Evolutionary conservation across 176 grass and related monocot genomes (phyloP), one percentile per base, ranked within the genome.

Genomic region (Avena sativa): DNA sequence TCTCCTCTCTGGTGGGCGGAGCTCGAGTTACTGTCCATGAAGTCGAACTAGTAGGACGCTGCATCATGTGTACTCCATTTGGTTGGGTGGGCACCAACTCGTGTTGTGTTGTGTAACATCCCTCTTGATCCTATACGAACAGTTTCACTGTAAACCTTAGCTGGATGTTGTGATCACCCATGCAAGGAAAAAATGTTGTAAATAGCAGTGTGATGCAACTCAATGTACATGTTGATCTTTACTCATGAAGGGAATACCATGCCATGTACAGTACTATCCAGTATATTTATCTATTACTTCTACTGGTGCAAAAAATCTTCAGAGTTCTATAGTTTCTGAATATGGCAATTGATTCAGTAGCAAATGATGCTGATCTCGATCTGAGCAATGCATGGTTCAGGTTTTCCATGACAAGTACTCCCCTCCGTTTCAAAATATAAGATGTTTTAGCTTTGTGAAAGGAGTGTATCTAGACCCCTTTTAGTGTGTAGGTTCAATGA

Each of bases 1-100:
- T 90, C 93, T 26, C 96, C 96, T 17, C 96, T 98, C 32, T 95
- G 96, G 96, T 98, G 96, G 96, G 96, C 96, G 12, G 96, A 98
- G 86, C 92, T 98, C 53, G 96, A 95, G 90, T 81, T 98, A 85
- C 79, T 98, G 13, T 95, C 96, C 20, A 87, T 92, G 57, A 92
- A 98, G 81, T 89, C 92, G 40, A 92, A 74, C 81, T 94, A 91
- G 86, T 83, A 70, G 88, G 49, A 67, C 64, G 20, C 56, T 90
- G 55, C 60, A 56, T 28, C n/a, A 26, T 75, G 8, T 53, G 26
- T 52, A 56, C 30, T 28, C 28, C 68, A 10, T 32, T 53, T 90
- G 79, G 47, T 79, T 50, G 67, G 50, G 84, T 43, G 82, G 25
- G 85, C 61, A 86, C 79, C 64, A 83, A 81, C 21, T 43, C 28